Evolutionary conservation across 177 flowering plant genomes (phyloP), one percentile per base, ranked within the genome.

Genomic region (Telopea speciosissima): DNA sequence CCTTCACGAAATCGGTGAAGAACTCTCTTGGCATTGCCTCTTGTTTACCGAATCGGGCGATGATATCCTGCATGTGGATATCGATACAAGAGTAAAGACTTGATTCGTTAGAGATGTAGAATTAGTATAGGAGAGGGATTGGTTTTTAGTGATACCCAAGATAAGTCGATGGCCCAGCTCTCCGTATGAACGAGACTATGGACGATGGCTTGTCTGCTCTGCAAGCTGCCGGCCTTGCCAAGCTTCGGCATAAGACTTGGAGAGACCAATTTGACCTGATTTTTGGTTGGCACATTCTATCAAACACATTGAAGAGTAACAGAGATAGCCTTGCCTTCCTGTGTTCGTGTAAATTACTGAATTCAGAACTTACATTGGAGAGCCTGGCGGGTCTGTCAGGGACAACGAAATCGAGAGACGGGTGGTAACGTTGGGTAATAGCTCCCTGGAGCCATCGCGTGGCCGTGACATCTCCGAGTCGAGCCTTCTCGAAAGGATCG

Each of bases 91-190:
- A 36, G 40, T 36, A 28, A 28, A 28, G 31, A 5, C 40, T 36
- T 36, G 9, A 5, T 36, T 36, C 40, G 22, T 31, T 12, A 60
- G 14, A 0, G 22, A 40, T 8, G 21, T 5, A 40, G 58, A 31
- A 9, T 1, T 17, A 6, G 5, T 5, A 8, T 28, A 12, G 31
- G 17, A 26, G n/a, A 54, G 45, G 8, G 21, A 70, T 59, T 1
- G 24, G 54, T 58, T 7, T 19, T n/a, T 24, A 31, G 33, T 31
- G 40, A 23, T 82, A 92, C 98, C 97, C 97, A 91, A 69, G 98
- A 90, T 72, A 90, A 79, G 74, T 93, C 97, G 74, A 93, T 89
- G n/a, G 98, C 98, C 97, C 97, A 93, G 77, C 98, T 93, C 74
- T 93, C 98, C n/a, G 83, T 93, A 56, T 93, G 96, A 14, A 78